Evolutionary conservation across 345 rosid species (phyloP), one percentile per base, ranked within the genome.

Genomic region (Eucalyptus microcorys): DNA sequence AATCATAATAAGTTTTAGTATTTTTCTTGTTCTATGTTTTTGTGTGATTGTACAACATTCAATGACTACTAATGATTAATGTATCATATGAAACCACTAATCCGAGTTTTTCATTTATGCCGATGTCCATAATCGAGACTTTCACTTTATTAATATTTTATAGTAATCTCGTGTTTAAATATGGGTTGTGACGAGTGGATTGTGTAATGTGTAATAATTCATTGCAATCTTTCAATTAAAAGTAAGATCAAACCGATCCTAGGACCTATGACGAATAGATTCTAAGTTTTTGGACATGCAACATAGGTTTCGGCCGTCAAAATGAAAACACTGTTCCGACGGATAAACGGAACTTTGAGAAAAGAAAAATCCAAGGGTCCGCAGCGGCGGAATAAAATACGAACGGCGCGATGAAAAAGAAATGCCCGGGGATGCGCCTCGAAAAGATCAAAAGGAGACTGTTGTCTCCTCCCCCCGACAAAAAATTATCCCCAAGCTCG

Each of bases 61-160:
- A 5, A 53, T 4, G 26, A 0, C 0, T 2, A 21, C 26, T 19
- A 22, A 19, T 53, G 0, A 53, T 53, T 50, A 7, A 22, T 4
- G 0, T 22, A 53, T 50, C 22, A 22, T 55, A 55, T 55, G 1
- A 55, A 55, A 8, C 1, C 3, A 9, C 1, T 55, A 4, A 55
- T 22, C 0, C 0, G 0, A 55, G 0, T 0, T 55, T 24, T 55
- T 0, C 1, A 55, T 2, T 22, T 55, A 0, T 0, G 1, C 0
- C 4, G 9, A 52, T 52, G 0, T 52, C 0, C 0, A 55, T 22
- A 24, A 22, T 2, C 0, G 27, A 21, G 13, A 55, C 0, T 55
- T 22, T 55, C 0, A 55, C 27, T 22, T 24, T 55, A 24, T 55
- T 1, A 4, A 55, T 24, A 8, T 24, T 55, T 22, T 1, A 21